Evolutionary conservation across 2,329 filamentous ascomycete genomes (phyloP), one percentile per base, ranked within the genome.

Genomic region (Ascomycota sp.): DNA sequence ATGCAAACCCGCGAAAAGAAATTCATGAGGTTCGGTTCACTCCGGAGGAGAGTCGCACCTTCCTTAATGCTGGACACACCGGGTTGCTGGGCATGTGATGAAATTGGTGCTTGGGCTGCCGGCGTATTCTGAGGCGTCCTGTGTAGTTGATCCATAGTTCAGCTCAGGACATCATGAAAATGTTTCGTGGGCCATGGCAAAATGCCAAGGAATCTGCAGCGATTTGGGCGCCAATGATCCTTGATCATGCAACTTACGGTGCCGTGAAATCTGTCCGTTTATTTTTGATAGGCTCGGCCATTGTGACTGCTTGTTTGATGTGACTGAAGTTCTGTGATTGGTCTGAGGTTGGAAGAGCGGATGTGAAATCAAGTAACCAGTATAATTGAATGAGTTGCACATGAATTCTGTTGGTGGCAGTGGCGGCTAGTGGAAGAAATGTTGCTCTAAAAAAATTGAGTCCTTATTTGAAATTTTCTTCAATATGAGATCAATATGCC

Each of bases 71-170:
- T 93, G 44, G 81, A 66, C 41, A 98, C 76, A 44, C 78, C 81
- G 41, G 89, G 89, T 61, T 92, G 82, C 62, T 92, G 83, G 46
- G 91, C 89, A 59, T 89, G 86, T 41, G 86, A 95, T 35, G 84
- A 92, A 60, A 98, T 95, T 43, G 89, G 89, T 45, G 91, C 89
- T 64, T 86, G 84, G 61, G 74, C 83, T 44, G 82, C 78, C 45
- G 89, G 89, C 36, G 89, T 98, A 66, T 98, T 98, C 62, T 98
- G 89, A 51, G 89, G 89, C 52, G 89, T 98, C 50, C 89, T 95
- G 57, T 43, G 44, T 89, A 55, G 47, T 47, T 47, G 50, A 50
- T 51, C 12, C 5, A 24, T 51, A 55, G 54, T 45, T 55, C 48
- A 52, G 51, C 43, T 11, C 13, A 9, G 9, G 16, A 29, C 10